Conservation (phyloP, 352 stramenopile species). For the Phytopythium boreale region DNA sequence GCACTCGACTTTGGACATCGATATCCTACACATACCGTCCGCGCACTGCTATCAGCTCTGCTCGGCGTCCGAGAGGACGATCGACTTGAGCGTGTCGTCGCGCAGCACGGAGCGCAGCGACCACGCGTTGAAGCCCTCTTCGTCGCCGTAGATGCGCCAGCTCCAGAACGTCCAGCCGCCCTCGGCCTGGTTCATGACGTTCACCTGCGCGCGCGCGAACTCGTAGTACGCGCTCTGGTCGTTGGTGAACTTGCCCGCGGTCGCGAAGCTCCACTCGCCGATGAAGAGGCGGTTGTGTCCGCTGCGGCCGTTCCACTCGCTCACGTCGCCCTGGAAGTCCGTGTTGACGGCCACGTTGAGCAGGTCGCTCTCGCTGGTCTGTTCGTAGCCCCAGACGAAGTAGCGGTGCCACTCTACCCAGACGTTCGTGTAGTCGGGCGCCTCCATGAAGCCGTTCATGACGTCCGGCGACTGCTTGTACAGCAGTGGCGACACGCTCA, state of each 20-base stretch:
- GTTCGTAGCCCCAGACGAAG: conserved; percentile 80
- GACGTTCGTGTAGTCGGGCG: conserved; percentile 59
- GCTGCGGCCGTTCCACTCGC: conserved; percentile 34
- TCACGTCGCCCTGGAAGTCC: conserved; percentile 34
- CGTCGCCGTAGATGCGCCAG: conserved; percentile 61
- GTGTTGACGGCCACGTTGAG: conserved; percentile 38
- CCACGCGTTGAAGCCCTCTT: conserved; percentile 56
- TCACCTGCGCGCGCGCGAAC: conserved; percentile 46
- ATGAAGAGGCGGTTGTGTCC: conserved; percentile 44
- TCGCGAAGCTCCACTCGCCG: conserved; percentile 47
- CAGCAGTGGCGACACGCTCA: conserved; percentile 52
- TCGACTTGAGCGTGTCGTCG: conserved; percentile 27
- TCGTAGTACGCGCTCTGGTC: conserved; percentile 40
- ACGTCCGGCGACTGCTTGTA: conserved; percentile 41
- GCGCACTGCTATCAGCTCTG: background rate
- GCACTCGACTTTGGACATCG: background rate
- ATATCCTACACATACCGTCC: conserved; percentile 1
- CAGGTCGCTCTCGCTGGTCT: conserved; percentile 43
- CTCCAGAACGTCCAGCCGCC: conserved; percentile 74
- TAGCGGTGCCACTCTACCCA: conserved; percentile 86
- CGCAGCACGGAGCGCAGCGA: conserved; percentile 60
- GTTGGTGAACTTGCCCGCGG: conserved; percentile 46
- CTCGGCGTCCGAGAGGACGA: conserved; percentile 12
- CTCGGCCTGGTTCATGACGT: conserved; percentile 48
- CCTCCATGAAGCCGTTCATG: conserved; percentile 53